Conservation (phyloP, 2,329 filamentous ascomycete genomes). For the Fusarium lateritium region DNA sequence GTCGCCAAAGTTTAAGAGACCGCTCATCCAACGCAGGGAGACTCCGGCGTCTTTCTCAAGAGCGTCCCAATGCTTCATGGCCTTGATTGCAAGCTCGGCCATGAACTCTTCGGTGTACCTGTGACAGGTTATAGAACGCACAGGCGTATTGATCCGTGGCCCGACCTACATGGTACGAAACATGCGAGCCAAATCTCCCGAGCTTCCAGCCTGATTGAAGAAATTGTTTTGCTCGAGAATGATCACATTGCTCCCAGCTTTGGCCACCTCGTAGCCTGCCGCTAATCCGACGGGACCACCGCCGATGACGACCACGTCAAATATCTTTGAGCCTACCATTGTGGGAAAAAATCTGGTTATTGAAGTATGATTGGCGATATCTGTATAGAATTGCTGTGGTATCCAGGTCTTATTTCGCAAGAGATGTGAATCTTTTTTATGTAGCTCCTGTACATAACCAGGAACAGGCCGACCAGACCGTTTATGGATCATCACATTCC, state of each 20-base stretch:
- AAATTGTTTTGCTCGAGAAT: slow-evolving; percentile 36
- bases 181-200: slow-evolving; percentile 30
- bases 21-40: slow-evolving; percentile 32
- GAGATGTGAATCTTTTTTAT: too few species aligned
- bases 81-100: slow-evolving; percentile 24
- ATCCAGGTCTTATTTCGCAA: too few species aligned
- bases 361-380: too few species aligned
- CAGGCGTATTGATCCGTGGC: too few species aligned
- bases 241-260: slow-evolving; percentile 23
- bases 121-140: neutral
- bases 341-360: too few species aligned
- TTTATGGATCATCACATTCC: too few species aligned
- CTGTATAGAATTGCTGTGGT: too few species aligned
- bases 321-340: neutral
- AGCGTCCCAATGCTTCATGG: slow-evolving; percentile 32
- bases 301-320: slow-evolving; percentile 26
- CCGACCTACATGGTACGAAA: slow-evolving; percentile 24
- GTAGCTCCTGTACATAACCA: too few species aligned
- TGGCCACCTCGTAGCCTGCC: slow-evolving; percentile 37
- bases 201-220: slow-evolving; percentile 34
- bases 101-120: slow-evolving; percentile 40
- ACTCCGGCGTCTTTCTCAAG: slow-evolving; percentile 32
- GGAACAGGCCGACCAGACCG: too few species aligned
- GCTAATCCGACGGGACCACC: slow-evolving; percentile 31
- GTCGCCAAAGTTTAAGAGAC: slow-evolving; percentile 40